phyloP scores from a whole-genome alignment of 352 stramenopile species.

The Ophiocytium majus region DNA sequence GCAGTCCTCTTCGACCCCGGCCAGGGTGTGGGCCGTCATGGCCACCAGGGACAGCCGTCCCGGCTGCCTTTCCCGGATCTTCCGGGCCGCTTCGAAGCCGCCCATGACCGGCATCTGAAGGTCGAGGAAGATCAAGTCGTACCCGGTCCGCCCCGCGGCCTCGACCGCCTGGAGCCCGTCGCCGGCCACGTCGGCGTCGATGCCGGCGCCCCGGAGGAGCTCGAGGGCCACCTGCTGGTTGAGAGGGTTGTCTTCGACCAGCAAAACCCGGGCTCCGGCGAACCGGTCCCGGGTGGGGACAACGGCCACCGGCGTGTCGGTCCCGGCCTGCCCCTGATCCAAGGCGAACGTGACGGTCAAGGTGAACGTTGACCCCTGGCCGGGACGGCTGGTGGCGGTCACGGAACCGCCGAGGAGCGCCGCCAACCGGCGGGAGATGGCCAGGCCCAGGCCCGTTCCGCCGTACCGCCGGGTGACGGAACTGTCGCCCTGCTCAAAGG shows the following conservation, averaged over 20 bases:
- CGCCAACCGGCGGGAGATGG: neutral
- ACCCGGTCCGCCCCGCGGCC: neutral
- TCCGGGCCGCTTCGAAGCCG: neutral
- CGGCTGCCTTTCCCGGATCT: too few species aligned
- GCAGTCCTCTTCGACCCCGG: too few species aligned
- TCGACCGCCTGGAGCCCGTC: neutral
- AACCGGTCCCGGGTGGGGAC: neutral
- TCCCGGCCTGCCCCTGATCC: neutral
- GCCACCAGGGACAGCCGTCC: too few species aligned
- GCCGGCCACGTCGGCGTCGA: neutral
- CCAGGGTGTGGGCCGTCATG: too few species aligned
- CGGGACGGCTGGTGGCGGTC: neutral
- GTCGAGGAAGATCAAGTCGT: neutral
- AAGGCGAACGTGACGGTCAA: neutral
- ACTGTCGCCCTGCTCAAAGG: neutral
- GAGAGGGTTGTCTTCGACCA: constrained; percentile 5
- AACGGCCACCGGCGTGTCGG: neutral
- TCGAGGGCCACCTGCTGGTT: neutral
- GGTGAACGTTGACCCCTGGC: constrained; percentile 4
- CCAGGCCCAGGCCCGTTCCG: neutral
- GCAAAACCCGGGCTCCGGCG: neutral
- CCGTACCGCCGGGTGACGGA: neutral
- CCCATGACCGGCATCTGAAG: neutral
- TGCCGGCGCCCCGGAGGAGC: neutral
- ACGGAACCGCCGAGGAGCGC: neutral